Conservation (phyloP, 306 rosid species). For the Bauhinia variegata region DNA sequence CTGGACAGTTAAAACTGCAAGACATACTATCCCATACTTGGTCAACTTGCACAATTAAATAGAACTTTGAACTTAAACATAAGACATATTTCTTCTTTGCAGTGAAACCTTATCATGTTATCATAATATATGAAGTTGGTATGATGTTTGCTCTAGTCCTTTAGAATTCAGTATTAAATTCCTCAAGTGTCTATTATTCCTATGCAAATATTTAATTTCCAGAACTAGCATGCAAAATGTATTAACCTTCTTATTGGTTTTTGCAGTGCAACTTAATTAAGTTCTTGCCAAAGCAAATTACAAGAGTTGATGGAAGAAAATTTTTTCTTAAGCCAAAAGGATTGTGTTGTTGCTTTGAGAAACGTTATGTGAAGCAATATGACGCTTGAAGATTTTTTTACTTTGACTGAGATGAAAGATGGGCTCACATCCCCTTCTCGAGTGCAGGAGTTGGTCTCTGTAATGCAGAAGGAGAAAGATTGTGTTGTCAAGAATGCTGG, state of each 20-base stretch:
- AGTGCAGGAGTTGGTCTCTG: slow-evolving; percentile 81
- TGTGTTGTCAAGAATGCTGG: slow-evolving; percentile 67
- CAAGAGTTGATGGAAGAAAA: slow-evolving; percentile 48
- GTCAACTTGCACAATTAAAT: slow-evolving; percentile 3
- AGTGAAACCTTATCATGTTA: slow-evolving; percentile 15
- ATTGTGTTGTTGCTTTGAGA: slow-evolving; percentile 45
- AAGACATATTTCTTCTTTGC: slow-evolving; percentile 22
- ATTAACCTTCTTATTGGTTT: slow-evolving; percentile 28
- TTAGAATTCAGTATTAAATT: slow-evolving; percentile 6
- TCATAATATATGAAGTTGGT: slow-evolving; percentile 8
- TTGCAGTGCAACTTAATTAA: slow-evolving; percentile 46
- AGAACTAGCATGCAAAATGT: slow-evolving; percentile 12
- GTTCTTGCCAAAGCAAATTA: slow-evolving; percentile 33
- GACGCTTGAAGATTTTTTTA: slow-evolving; percentile 98
- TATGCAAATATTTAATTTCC: slow-evolving; percentile 2
- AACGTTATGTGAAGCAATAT: slow-evolving; percentile 74
- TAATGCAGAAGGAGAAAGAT: slow-evolving; percentile 82
- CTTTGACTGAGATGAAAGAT: slow-evolving; percentile 96
- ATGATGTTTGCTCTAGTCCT: slow-evolving; percentile 12
- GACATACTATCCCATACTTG: not conserved
- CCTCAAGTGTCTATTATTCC: not conserved
- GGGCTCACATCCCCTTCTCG: slow-evolving; percentile 92
- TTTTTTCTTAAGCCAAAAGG: slow-evolving; percentile 33
- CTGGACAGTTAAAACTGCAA: not conserved
- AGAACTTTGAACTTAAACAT: not conserved